Conservation (phyloP, 306 rosid species). For the Rosa multiflora region DNA sequence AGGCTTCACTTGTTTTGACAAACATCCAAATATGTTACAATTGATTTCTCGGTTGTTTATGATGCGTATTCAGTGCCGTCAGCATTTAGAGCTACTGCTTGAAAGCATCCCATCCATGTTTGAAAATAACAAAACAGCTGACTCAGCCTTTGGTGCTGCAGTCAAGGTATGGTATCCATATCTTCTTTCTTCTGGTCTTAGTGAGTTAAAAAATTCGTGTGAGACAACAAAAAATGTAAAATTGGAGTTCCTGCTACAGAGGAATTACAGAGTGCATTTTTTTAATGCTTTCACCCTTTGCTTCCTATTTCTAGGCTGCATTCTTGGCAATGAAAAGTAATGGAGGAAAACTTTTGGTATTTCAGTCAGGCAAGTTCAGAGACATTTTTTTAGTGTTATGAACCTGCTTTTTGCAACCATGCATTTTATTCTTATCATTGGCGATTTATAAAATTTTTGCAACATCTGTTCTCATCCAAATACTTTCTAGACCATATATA, state of each 20-base stretch:
- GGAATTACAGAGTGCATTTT: not conserved
- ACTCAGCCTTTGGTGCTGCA: conserved; percentile 96
- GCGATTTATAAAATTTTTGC: not conserved
- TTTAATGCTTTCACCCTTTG: conserved; percentile 16
- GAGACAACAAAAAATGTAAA: not conserved
- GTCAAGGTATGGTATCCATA: conserved; percentile 55
- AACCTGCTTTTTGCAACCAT: not conserved
- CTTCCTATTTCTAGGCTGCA: conserved; percentile 59
- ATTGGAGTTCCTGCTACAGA: not conserved
- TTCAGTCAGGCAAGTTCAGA: conserved; percentile 86
- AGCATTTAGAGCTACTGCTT: conserved; percentile 85
- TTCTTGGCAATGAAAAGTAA: conserved; percentile 88
- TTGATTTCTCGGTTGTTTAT: conserved; percentile 23
- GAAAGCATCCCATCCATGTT: conserved; percentile 94
- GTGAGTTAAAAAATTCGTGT: not conserved
- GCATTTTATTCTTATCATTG: not conserved
- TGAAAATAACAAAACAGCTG: conserved; percentile 73
- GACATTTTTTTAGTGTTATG: not conserved
- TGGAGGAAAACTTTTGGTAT: conserved; percentile 90
- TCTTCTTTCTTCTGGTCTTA: not conserved
- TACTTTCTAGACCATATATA: not conserved
- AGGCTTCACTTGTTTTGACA: not conserved
- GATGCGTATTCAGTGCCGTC: conserved; percentile 64
- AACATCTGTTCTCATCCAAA: not conserved
- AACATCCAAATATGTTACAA: conserved; percentile 6